Evolutionary conservation across 2,329 filamentous ascomycete species (phyloP).

Genomic region (Sporothrix euskadiensis): DNA sequence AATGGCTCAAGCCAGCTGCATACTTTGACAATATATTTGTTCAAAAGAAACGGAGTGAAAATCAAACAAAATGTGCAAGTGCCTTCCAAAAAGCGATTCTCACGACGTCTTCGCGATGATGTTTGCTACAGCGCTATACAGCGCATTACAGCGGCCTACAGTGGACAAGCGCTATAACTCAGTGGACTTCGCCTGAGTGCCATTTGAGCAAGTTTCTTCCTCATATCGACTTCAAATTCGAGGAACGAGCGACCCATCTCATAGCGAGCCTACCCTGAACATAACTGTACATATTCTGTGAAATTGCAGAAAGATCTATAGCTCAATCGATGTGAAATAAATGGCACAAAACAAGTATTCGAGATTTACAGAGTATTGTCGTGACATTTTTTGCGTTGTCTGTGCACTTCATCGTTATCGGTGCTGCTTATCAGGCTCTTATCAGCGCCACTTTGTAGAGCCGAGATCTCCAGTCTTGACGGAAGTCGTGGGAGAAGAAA

Average conservation of each 20-base stretch:
- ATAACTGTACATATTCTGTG: background rate
- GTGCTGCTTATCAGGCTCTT: too few relatives aligned
- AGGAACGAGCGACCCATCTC: background rate
- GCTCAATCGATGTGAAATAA: background rate
- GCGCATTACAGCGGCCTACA: background rate
- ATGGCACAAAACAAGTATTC: background rate
- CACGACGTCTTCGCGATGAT: background rate
- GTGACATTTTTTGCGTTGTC: background rate
- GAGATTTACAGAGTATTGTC: too few relatives aligned
- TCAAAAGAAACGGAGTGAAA: background rate
- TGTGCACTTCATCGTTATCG: background rate
- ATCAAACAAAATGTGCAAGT: background rate
- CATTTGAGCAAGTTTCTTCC: background rate
- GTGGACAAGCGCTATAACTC: background rate
- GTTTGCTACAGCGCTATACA: background rate
- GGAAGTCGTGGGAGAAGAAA: background rate
- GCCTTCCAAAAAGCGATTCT: background rate
- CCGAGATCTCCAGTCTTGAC: slow-evolving; percentile 8
- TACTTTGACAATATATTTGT: background rate
- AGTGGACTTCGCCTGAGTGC: background rate
- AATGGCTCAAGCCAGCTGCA: background rate
- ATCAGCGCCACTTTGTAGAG: background rate
- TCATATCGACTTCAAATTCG: background rate
- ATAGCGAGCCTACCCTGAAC: background rate
- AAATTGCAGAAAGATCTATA: background rate